Conservation (phyloP, 257 asterid species). For the Craterostigma plantagineum region DNA sequence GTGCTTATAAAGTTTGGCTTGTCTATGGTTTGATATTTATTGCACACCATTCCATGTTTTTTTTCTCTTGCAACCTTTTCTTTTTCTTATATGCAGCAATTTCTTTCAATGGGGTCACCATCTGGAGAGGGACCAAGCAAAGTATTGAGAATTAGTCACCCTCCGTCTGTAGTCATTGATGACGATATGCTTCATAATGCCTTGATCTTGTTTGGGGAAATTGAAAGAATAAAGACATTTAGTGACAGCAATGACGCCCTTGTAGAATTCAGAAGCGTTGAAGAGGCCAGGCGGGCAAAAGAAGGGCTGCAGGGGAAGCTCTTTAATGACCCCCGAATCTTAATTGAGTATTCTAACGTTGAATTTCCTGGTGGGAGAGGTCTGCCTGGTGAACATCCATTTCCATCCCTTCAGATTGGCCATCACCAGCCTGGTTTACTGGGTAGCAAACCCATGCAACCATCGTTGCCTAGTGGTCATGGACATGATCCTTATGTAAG, state of each 20-base stretch:
- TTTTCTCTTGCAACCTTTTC: background rate
- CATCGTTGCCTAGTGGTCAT: constrained; percentile 30
- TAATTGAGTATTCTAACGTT: constrained; percentile 50
- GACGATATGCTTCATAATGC: constrained; percentile 96
- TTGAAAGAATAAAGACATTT: constrained; percentile 66
- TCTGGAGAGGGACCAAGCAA: constrained; percentile 45
- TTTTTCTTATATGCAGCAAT: constrained; percentile 31
- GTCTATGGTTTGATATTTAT: too few relatives aligned
- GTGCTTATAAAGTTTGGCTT: too few relatives aligned
- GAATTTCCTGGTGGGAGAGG: constrained; percentile 57
- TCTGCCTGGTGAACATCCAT: constrained; percentile 27
- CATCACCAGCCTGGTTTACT: constrained; percentile 32
- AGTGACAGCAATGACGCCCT: constrained; percentile 56
- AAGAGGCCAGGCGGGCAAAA: constrained; percentile 90
- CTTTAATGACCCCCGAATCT: constrained; percentile 69
- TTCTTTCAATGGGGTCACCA: constrained; percentile 29
- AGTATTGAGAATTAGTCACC: constrained; percentile 63
- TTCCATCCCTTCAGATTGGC: constrained; percentile 47
- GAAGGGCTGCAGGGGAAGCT: constrained; percentile 92
- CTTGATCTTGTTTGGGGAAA: constrained; percentile 87
- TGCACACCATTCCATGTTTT: too few relatives aligned
- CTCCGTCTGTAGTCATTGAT: constrained; percentile 61
- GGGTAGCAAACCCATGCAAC: constrained; percentile 26
- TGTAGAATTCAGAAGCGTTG: constrained; percentile 89
- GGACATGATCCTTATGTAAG: constrained; percentile 39